Conservation (phyloP, 257 asterid genomes). For the Solanum tarapatanum region DNA sequence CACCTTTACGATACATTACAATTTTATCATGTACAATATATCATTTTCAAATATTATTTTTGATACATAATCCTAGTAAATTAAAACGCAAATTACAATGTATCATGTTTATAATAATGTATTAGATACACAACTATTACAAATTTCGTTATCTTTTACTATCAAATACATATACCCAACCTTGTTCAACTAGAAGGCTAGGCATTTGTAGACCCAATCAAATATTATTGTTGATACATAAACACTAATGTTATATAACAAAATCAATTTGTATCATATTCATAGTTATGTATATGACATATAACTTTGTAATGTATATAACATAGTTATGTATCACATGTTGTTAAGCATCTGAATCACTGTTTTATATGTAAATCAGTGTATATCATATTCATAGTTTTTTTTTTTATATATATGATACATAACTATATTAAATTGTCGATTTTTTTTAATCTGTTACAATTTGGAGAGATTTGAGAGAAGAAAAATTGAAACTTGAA, state of each 20-base stretch:
- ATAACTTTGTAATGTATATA: background rate
- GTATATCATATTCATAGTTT: too few species aligned
- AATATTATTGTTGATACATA: background rate
- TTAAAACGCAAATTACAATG: too few species aligned
- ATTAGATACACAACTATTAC: background rate
- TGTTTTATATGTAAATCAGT: too few species aligned
- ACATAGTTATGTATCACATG: background rate
- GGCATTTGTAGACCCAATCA: background rate
- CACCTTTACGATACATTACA: background rate
- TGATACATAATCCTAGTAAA: background rate
- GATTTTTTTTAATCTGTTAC: too few species aligned
- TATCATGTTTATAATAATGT: background rate
- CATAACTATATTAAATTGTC: too few species aligned
- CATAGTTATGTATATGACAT: background rate
- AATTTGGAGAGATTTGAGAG: too few species aligned
- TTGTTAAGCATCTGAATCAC: background rate
- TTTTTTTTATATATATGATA: too few species aligned
- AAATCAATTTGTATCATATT: background rate
- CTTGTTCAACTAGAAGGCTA: background rate
- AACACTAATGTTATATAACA: background rate
- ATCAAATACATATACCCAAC: background rate
- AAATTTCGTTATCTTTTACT: too few species aligned
- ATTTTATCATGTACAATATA: too few species aligned
- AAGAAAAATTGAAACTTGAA: too few species aligned
- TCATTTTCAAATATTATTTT: background rate